phyloP scores from a whole-genome alignment of 139 green algal genomes.

The Haematococcus sp. region DNA sequence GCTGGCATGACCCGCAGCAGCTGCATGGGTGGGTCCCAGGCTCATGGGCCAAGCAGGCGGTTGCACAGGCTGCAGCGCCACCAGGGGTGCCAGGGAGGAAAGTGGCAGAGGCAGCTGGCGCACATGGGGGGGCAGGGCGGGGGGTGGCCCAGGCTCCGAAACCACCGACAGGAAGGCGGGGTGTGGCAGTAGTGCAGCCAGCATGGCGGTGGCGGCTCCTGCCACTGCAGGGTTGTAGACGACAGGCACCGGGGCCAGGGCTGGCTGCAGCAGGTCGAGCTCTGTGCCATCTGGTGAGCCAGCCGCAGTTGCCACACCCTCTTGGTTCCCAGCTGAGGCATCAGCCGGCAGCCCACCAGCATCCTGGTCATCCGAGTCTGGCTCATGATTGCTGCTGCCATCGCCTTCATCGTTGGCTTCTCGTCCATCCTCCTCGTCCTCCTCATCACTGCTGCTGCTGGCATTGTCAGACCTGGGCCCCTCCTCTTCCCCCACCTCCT shows the following conservation, averaged over 20 bases:
- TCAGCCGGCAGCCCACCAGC: not conserved
- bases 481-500: not conserved
- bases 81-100: not conserved
- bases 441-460: not conserved
- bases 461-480: not conserved
- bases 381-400: too few species aligned
- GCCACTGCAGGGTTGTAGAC: not conserved
- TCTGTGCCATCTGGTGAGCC: not conserved
- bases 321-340: not conserved
- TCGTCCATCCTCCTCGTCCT: not conserved
- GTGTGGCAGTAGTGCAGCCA: not conserved
- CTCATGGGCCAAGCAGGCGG: too few species aligned
- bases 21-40: too few species aligned
- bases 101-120: constrained; percentile 2
- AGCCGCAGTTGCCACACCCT: not conserved
- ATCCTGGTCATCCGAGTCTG: too few species aligned
- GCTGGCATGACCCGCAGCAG: too few species aligned
- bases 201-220: not conserved
- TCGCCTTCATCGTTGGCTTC: not conserved
- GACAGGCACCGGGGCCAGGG: not conserved
- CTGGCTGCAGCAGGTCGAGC: not conserved
- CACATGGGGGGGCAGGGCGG: not conserved
- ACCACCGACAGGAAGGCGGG: constrained; percentile 1
- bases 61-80: not conserved
- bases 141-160: not conserved